Conservation (phyloP, 176 grass and related monocot species). For the Phoenix roebelenii region DNA sequence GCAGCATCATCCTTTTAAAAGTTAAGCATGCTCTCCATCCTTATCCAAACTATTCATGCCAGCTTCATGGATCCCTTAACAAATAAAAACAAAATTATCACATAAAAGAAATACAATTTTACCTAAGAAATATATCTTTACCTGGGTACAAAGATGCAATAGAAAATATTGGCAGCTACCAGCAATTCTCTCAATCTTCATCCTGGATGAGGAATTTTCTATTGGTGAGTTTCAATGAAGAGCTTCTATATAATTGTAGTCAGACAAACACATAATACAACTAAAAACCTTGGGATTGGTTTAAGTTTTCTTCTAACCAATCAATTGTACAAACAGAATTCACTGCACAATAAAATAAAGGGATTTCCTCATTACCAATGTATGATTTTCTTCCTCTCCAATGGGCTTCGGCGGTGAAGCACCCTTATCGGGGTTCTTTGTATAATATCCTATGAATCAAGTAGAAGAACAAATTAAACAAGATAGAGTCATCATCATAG, state of each 20-base stretch:
- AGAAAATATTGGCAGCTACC: conserved; percentile 60
- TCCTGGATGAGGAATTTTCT: conserved; percentile 43
- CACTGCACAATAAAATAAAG: conserved; percentile 3
- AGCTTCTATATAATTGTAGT: not conserved
- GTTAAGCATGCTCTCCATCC: too few relatives aligned
- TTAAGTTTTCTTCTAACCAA: not conserved
- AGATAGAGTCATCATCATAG: too few relatives aligned
- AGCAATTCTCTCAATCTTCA: conserved; percentile 65
- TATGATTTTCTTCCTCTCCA: conserved; percentile 72
- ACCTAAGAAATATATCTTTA: not conserved
- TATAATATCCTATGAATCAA: conserved; percentile 54
- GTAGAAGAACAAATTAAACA: conserved; percentile 11
- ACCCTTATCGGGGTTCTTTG: conserved; percentile 89
- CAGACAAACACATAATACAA: too few relatives aligned
- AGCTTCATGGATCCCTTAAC: too few relatives aligned
- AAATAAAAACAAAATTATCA: too few relatives aligned
- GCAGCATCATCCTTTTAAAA: too few relatives aligned
- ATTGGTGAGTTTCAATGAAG: not conserved
- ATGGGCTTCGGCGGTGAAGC: conserved; percentile 78
- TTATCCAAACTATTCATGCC: too few relatives aligned
- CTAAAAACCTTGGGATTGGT: too few relatives aligned
- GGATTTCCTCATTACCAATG: conserved; percentile 55
- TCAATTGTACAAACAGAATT: conserved; percentile 2
- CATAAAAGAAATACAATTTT: too few relatives aligned
- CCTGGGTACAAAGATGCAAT: conserved; percentile 90